Evolutionary conservation across 208 protist genomes (phyloP).

Genomic region (Willaertia magna): DNA sequence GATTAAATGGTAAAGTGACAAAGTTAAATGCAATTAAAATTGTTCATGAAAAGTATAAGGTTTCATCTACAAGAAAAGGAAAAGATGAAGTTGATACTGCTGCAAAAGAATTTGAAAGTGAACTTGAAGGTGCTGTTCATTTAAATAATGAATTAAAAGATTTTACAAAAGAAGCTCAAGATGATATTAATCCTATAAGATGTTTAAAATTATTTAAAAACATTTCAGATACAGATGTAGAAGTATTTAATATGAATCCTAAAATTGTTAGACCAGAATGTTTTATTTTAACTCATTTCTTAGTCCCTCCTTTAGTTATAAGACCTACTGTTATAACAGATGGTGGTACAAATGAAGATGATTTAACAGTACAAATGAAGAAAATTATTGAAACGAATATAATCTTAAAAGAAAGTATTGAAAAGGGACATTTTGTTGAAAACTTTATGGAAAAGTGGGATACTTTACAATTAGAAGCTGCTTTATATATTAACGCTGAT

Average conservation of each 20-base stretch:
- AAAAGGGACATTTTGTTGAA: conserved; percentile 44
- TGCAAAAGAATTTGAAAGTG: not conserved
- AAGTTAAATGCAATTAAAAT: conserved; percentile 46
- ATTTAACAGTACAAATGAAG: conserved; percentile 89
- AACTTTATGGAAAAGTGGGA: conserved; percentile 87
- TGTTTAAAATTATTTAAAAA: conserved; percentile 71
- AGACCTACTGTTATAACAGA: conserved; percentile 76
- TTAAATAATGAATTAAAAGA: conserved; percentile 37
- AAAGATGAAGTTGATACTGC: not conserved
- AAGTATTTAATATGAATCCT: conserved; percentile 78
- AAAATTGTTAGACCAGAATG: conserved; percentile 53
- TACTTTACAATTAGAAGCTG: conserved; percentile 79
- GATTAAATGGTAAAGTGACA: conserved; percentile 74
- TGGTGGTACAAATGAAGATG: conserved; percentile 87
- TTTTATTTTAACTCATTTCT: conserved; percentile 76
- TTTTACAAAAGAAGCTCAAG: conserved; percentile 49
- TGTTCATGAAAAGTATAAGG: conserved; percentile 7
- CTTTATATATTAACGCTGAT: conserved; percentile 64
- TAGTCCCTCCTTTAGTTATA: conserved; percentile 91
- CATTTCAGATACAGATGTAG: conserved; percentile 74
- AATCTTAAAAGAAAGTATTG: conserved; percentile 44
- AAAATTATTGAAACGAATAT: conserved; percentile 70
- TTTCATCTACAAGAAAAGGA: not conserved
- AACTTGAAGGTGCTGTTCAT: conserved; percentile 30
- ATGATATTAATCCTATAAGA: conserved; percentile 80